A percentile compares a stretch with the other conserved stretches of the same genome.
Conservation (phyloP, 371 early-diverging fungal genomes). For the Apophysomyces trapeziformis region DNA sequence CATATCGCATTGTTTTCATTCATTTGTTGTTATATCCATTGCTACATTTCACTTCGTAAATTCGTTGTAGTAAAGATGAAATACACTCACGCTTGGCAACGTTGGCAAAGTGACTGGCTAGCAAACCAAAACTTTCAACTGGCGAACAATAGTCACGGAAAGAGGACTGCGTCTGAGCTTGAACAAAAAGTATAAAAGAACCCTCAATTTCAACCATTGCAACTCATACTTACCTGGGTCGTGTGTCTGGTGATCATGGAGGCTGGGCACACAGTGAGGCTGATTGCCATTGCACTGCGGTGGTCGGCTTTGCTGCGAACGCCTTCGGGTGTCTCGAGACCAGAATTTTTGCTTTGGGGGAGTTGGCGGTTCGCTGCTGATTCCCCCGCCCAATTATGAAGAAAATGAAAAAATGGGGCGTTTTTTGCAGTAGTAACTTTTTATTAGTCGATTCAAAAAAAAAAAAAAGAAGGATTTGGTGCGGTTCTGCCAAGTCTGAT, state of each 20-base stretch:
- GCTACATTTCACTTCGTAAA: too few relatives aligned
- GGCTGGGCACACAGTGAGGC: constrained; percentile 40
- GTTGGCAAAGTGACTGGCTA: too few relatives aligned
- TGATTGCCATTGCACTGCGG: constrained; percentile 52
- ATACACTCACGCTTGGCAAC: too few relatives aligned
- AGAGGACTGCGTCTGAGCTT: constrained; percentile 1
- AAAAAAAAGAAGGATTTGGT: neutral
- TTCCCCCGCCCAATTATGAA: constrained; percentile 30
- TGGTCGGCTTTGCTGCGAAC: constrained; percentile 47
- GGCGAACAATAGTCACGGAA: too few relatives aligned
- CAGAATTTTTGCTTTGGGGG: constrained; percentile 57
- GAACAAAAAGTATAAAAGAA: constrained; percentile 37
- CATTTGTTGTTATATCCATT: too few relatives aligned
- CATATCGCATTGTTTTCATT: too few relatives aligned
- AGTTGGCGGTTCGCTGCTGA: constrained; percentile 44
- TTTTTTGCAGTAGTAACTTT: too few relatives aligned
- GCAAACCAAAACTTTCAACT: too few relatives aligned
- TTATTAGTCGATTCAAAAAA: too few relatives aligned
- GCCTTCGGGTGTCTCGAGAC: constrained; percentile 54
- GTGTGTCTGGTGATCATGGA: constrained; percentile 49
- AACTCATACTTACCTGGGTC: constrained; percentile 60
- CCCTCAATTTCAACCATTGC: constrained; percentile 2
- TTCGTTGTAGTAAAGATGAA: too few relatives aligned
- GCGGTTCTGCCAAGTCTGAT: neutral
- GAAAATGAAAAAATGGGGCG: constrained; percentile 30